Evolutionary conservation across 331 rosid species (phyloP).

Genomic region (Ulmus americana): DNA sequence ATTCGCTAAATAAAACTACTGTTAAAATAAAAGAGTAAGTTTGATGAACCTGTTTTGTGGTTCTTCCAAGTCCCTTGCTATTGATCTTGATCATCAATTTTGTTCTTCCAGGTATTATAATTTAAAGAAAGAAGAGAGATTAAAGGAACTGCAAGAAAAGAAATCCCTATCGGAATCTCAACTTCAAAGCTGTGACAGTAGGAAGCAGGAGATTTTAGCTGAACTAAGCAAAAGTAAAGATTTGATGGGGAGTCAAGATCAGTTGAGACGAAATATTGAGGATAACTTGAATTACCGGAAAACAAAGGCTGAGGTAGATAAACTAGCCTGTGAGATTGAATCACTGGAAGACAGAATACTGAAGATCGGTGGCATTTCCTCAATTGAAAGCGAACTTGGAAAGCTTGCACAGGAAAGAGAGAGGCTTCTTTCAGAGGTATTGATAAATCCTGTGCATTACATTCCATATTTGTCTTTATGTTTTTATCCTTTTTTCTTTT

Average conservation of each 20-base stretch:
- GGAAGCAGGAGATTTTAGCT: constrained; percentile 53
- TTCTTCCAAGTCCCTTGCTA: constrained; percentile 13
- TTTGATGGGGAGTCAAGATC: constrained; percentile 47
- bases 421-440: constrained; percentile 80
- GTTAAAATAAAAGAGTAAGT: constrained; percentile 66
- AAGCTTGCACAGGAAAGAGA: constrained; percentile 74
- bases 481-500: no score
- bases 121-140: constrained; percentile 57
- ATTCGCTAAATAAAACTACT: constrained; percentile 36
- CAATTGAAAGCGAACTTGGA: constrained; percentile 50
- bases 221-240: constrained; percentile 57
- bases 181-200: constrained; percentile 49
- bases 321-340: constrained; percentile 60
- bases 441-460: constrained; percentile 15
- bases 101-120: constrained; percentile 50
- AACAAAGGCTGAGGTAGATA: constrained; percentile 72
- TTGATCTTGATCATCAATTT: constrained; percentile 23
- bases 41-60: constrained; percentile 8
- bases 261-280: constrained; percentile 56
- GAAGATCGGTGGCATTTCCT: constrained; percentile 50
- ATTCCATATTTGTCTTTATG: background rate
- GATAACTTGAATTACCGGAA: constrained; percentile 78
- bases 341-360: constrained; percentile 58
- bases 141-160: constrained; percentile 68
- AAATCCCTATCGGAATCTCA: constrained; percentile 50